These are phyloP conservation scores for Paragyromitra xinjiangensis DNA, from an alignment of 495 filamentous ascomycete species.

Conservation along the genomic window DNA sequence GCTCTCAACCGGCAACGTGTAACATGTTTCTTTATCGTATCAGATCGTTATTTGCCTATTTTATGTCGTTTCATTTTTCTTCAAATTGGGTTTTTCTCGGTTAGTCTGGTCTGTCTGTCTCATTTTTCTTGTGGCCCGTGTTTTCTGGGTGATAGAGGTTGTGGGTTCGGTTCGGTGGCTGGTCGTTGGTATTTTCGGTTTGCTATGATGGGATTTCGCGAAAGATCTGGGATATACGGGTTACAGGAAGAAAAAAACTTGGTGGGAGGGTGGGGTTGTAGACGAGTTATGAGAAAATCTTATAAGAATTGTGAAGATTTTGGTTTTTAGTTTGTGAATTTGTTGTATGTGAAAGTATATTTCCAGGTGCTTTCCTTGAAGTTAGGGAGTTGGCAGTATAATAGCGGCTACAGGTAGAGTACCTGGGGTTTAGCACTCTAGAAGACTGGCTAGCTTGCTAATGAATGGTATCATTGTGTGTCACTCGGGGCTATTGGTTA, in stretches of 20 bases:
- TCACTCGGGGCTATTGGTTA: too few species aligned
- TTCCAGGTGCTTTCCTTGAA: too few species aligned
- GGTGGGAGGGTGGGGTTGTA: constrained; percentile 9
- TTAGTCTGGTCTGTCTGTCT: constrained; percentile 45
- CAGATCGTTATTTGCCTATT: constrained; percentile 19
- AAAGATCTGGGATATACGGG: constrained; percentile 36
- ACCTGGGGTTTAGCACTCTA: too few species aligned
- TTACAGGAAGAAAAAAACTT: constrained; percentile 23
- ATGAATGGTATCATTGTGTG: too few species aligned
- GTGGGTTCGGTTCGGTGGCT: constrained; percentile 22
- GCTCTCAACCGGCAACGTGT: constrained; percentile 60
- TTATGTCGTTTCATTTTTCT: constrained; percentile 48
- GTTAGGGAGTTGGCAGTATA: too few species aligned
- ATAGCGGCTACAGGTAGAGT: too few species aligned
- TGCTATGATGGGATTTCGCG: constrained; percentile 20
- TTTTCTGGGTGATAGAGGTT: constrained; percentile 52
- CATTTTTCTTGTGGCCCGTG: constrained; percentile 41
- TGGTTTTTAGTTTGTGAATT: constrained; percentile 6
- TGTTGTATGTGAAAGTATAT: not conserved
- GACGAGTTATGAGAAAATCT: constrained; percentile 33
- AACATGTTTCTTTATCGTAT: constrained; percentile 42
- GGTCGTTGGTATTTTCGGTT: constrained; percentile 33
- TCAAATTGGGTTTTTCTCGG: constrained; percentile 42
- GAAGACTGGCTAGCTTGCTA: too few species aligned
- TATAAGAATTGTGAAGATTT: constrained; percentile 23